Percentiles rank a stretch among this genome's conserved stretches.
Conservation (phyloP, 495 filamentous ascomycete genomes). For the Penicillium cosmopolitanum region DNA sequence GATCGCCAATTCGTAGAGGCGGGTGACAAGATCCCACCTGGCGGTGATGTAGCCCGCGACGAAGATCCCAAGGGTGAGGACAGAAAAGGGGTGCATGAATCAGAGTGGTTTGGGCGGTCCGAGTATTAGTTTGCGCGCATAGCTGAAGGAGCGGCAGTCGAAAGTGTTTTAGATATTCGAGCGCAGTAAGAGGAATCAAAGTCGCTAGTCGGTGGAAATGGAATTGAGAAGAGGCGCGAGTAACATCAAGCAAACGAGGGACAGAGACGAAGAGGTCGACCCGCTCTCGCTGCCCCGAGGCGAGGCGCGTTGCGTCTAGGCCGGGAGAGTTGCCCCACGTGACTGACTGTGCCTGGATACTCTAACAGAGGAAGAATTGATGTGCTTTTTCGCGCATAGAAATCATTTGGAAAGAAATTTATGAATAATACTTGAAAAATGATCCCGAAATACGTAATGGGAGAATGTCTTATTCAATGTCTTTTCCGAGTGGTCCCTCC, state of each 20-base stretch:
- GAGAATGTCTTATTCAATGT: background rate
- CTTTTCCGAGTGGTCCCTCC: slow-evolving; percentile 8
- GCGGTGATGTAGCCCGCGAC: slow-evolving; percentile 99
- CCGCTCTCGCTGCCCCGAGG: background rate
- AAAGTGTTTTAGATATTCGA: background rate
- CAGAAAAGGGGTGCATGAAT: slow-evolving; percentile 96
- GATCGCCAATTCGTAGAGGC: slow-evolving; percentile 91
- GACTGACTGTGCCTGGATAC: slow-evolving; percentile 25
- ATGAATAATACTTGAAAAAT: background rate
- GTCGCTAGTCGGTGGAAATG: background rate
- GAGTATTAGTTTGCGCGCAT: slow-evolving; percentile 42
- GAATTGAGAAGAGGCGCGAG: background rate
- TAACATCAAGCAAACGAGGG: slow-evolving; percentile 10
- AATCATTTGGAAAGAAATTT: background rate
- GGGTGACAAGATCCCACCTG: slow-evolving; percentile 95
- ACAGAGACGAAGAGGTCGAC: slow-evolving; percentile 1
- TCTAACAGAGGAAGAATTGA: background rate
- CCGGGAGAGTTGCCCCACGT: slow-evolving; percentile 24
- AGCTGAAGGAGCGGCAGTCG: slow-evolving; percentile 20
- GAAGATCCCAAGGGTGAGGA: slow-evolving; percentile 94
- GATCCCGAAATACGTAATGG: slow-evolving; percentile 1
- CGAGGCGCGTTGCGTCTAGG: slow-evolving; percentile 24
- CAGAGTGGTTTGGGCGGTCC: slow-evolving; percentile 36
- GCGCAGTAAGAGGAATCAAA: background rate
- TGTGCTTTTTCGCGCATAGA: background rate